A percentile compares a stretch with the other conserved stretches of the same genome.
Conservation (phyloP, 208 protist genomes). For the Wallacemonas sp. region DNA sequence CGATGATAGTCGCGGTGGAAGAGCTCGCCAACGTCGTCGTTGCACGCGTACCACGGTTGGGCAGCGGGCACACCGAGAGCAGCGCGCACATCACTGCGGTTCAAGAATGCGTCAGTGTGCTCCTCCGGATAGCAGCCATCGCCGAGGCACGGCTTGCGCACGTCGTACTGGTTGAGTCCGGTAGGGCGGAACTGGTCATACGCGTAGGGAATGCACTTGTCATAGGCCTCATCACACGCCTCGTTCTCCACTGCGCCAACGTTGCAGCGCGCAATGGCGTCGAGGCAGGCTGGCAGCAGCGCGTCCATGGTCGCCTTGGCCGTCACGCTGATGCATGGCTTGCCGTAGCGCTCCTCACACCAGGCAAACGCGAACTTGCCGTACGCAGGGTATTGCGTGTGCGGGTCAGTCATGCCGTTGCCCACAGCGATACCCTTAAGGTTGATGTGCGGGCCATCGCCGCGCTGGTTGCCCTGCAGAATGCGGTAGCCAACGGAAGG, state of each 20-base stretch:
- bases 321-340: conserved; percentile 43
- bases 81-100: no score
- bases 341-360: conserved; percentile 47
- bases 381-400: conserved; percentile 77
- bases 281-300: conserved; percentile 57
- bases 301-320: conserved; percentile 30
- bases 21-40: conserved; percentile 33
- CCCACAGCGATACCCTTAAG: conserved; percentile 80
- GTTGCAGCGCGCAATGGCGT: conserved; percentile 44
- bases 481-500: conserved; percentile 51
- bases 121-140: conserved; percentile 88
- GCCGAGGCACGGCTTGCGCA: conserved; percentile 57
- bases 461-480: conserved; percentile 39
- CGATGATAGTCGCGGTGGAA: conserved; percentile 74
- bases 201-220: conserved; percentile 52
- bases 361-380: conserved; percentile 55
- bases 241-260: background rate
- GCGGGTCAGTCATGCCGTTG: conserved; percentile 90
- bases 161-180: conserved; percentile 88
- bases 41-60: conserved; percentile 62
- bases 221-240: conserved; percentile 42
- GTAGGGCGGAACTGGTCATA: conserved; percentile 33
- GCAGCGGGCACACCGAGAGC: conserved; percentile 42
- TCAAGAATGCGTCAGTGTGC: conserved; percentile 53
- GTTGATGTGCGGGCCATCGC: conserved; percentile 45